Evolutionary conservation across 495 filamentous ascomycete species (phyloP).

Genomic region (Penicillium bovifimosum): DNA sequence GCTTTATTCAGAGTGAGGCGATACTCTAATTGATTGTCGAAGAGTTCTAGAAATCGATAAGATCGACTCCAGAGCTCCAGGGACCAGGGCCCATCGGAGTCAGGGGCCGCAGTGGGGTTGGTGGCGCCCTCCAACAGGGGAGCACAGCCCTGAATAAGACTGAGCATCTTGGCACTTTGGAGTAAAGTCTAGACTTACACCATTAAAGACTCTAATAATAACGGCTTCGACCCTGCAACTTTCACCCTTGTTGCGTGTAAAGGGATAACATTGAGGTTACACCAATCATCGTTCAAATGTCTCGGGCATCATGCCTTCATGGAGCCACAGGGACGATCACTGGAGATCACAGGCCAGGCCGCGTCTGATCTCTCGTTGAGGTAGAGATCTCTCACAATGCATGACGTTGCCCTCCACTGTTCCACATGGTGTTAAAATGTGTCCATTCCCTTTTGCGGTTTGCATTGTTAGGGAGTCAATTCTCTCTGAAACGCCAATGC

Average conservation of each 20-base stretch:
- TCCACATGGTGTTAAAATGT: neutral
- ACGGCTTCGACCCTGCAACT: neutral
- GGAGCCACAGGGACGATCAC: neutral
- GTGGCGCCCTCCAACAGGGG: neutral
- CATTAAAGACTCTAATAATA: neutral
- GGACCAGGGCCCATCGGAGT: neutral
- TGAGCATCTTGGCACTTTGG: neutral
- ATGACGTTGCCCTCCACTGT: conserved; percentile 1
- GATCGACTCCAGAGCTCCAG: neutral
- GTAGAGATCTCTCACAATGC: neutral
- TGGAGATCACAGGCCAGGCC: neutral
- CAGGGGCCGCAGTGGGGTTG: conserved; percentile 1
- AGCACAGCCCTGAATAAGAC: neutral
- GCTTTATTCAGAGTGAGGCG: too few species aligned
- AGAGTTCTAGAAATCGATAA: neutral
- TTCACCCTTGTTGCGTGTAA: neutral
- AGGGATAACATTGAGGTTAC: neutral
- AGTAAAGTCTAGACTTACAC: neutral
- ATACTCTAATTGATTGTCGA: too few species aligned
- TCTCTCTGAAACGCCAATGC: neutral
- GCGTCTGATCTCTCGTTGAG: neutral
- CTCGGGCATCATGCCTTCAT: neutral
- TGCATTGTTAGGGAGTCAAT: neutral
- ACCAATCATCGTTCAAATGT: neutral
- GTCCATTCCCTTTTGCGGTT: neutral